Base-by-base conservation (phyloP, 805 yeast genomes). In the Candida verbasci region DNA sequence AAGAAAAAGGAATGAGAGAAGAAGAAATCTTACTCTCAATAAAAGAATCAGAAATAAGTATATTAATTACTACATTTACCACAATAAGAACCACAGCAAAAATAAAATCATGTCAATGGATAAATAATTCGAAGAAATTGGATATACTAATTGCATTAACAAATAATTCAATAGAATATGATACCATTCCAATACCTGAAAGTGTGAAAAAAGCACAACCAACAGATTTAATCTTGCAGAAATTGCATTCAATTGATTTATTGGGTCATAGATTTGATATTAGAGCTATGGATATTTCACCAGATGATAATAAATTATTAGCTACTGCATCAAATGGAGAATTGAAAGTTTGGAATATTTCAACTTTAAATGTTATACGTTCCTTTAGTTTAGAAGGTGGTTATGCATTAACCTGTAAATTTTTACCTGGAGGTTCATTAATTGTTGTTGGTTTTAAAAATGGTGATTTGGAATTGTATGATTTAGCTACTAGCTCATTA, bases 261-360 rank as follows among this genome's bases (percentile, higher is more conserved):
- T 72, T 76, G 36, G 99, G 98, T 15, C 97, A 89, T 58, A 77
- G 97, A 55, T 78, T 87, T 2, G 99, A 93, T 58, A 72, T 91
- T 18, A 74, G 98, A 49, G 73, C 95, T 4, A 65, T 86, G 53
- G 89, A 87, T 47, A 69, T 93, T 24, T 83, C 95, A 39, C 76
- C 79, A 37, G 96, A 89, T 60, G 96, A 91, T 61, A 78, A 81
- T 55, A 78, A 78, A 54, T 63, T 93, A 40, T 63, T 91, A 28
- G 94, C 88, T 3, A 82, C 96, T 1, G 96, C 96, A 0, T 83
- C 96, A 3, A 87, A 88, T 52, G 97, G 97, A 16, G 74, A 78
- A 46, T 62, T 93, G 43, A 93, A 93, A 53, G 71, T 93, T 16
- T 89, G 96, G 96, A 93, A 93, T 53, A 56, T 83, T 20, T 70